phyloP scores from a whole-genome alignment of 768 basidiomycete species.

The Hypsizygus marmoreus region DNA sequence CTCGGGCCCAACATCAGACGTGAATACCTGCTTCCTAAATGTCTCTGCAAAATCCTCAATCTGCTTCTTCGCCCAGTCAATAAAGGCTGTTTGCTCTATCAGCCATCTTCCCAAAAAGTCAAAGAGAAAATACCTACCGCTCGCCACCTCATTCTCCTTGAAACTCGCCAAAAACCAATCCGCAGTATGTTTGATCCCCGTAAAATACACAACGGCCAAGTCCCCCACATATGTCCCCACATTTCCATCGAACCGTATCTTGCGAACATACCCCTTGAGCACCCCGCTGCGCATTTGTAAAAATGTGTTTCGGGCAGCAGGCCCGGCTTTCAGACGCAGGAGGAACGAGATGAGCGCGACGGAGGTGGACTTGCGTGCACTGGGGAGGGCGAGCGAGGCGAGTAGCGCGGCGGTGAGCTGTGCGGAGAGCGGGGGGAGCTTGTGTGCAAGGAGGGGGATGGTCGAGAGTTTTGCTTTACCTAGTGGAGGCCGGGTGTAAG shows the following conservation, averaged over 20 bases:
- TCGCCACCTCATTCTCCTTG: conserved; percentile 92
- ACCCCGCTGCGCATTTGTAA: conserved; percentile 75
- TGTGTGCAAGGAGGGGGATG: conserved; percentile 54
- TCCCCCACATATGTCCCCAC: conserved; percentile 85
- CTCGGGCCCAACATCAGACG: conserved; percentile 69
- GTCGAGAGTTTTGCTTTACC: conserved; percentile 63
- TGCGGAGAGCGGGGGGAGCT: conserved; percentile 65
- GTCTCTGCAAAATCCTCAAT: conserved; percentile 81
- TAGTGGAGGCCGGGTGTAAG: too few species aligned
- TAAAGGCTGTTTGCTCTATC: conserved; percentile 64
- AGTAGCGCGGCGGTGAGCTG: conserved; percentile 72
- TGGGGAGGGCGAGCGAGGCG: conserved; percentile 70
- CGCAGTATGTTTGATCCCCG: conserved; percentile 93
- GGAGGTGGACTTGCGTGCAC: conserved; percentile 75
- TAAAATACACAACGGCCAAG: conserved; percentile 87
- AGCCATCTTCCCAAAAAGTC: neutral
- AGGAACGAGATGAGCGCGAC: conserved; percentile 74
- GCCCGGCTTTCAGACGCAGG: conserved; percentile 70
- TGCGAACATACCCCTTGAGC: conserved; percentile 75
- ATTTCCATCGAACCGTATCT: conserved; percentile 89
- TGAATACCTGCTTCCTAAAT: conserved; percentile 91
- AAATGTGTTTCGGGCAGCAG: conserved; percentile 82
- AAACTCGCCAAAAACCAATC: conserved; percentile 98
- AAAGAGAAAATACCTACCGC: conserved; percentile 57
- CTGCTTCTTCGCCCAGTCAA: conserved; percentile 90